Base-by-base conservation (phyloP, 1,139 yeast species). In the Ogataea hybrid region DNA sequence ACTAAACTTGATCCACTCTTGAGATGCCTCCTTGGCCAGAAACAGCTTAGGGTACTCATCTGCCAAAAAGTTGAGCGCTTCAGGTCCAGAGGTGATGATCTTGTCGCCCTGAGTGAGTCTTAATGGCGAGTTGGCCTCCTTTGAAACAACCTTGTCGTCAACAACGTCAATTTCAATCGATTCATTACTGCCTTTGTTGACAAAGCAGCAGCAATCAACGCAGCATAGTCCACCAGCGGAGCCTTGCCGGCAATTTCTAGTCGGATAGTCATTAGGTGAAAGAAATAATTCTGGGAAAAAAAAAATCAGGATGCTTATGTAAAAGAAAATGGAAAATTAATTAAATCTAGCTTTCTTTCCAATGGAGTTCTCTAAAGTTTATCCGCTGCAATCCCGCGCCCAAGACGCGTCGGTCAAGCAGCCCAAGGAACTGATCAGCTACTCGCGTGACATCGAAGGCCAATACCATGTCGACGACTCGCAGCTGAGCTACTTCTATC, bases 201-300 rank as follows among this genome's bases (percentile, higher is more conserved):
- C 78, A 42, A 84, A 72, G 21, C 81, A 35, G 89, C 86, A 31
- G 95, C 95, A 58, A 85, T 78, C 48, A 89, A 67, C 18, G 81
- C 79, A n/a, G 89, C 78, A 62, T 87, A 90, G 21, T 92, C 94
- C 45, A 84, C 80, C 39, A 76, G 72, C 30, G 85, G 85, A 7
- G 96, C 95, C 71, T 88, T 89, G 45, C 88, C 90, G 46, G 96
- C 96, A 53, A 90, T 67, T 42, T 81, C 73, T 50, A 88, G 72
- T 39, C 68, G 61, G 37, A 51, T 57, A 36, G 55, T 39, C 62
- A 58, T 57, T 14, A 25, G 17, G 21, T 23, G 27, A 9, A 25
- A 20, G 17, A 29, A 29, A 23, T 16, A 22, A 14, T 18, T 21
- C 12, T 17, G 12, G 25, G 32, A 15, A 28, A 10, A 9, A 15